Base-by-base conservation (phyloP, 148 eudicot species). In the Pouteria glomerata region DNA sequence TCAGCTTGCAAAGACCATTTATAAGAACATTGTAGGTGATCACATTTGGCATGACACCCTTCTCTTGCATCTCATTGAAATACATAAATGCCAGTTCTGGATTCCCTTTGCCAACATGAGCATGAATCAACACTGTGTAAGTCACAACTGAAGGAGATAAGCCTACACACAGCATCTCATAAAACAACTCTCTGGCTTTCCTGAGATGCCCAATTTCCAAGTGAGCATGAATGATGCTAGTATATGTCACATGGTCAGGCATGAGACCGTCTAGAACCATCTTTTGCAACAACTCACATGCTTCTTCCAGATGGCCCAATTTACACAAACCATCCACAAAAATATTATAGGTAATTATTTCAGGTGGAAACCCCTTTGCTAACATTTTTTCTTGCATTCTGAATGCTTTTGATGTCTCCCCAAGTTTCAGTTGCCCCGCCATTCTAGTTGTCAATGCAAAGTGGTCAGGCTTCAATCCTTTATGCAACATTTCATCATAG, bases 21-120 rank as follows among this genome's bases (percentile, higher is more conserved):
- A 87, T 83, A 73, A 85, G 65, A 12, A 68, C 83, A 83, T 87
- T 87, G 71, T 82, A 87, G 34, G 91, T 85, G 26, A 87, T 75
- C 66, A 81, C 86, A 68, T 87, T 87, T 63, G 91, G 88, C 56
- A 69, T 47, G 62, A 85, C 57, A 51, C 80, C 77, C 50, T 74
- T 77, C 57, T 79, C 69, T 44, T 69, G 77, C 91, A 87, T 87
- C 27, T 87, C 83, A 14, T 57, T 74, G 77, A 87, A 87, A 69
- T 80, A 87, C 47, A 41, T 63, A 34, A 50, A 74, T 35, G 91
- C 91, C 68, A 68, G 62, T 53, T 77, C 85, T 24, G 81, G 67
- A 76, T 56, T 76, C 66, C 83, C 85, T 63, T 33, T 66, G 42
- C 47, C 59, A 45, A 84, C 82, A 74, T 78, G 84, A 7, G 76